Evolutionary conservation across 1,139 yeast genomes (phyloP), one percentile per base, ranked within the genome.

Genomic region (Blastobotrys raffinosifermentans): DNA sequence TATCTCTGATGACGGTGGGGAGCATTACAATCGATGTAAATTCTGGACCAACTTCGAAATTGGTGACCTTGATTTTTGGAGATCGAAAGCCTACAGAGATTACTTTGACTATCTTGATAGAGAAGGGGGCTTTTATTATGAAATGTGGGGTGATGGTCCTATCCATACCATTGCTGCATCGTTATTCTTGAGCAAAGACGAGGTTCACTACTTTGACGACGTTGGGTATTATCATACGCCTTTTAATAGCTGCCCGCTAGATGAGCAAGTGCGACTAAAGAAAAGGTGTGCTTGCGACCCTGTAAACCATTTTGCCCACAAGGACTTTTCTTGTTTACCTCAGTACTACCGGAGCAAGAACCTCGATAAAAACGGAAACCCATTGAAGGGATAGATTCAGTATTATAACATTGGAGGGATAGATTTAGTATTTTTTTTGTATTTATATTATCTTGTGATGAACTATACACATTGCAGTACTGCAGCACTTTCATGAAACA

Each of bases 111-210:
- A 69, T 53, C 63, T 85, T 29, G 94, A 85, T 46, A 48, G 67
- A 3, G 61, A 77, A 0, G 94, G 94, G 10, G 87, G 87, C 3
- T 84, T 84, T 53, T 85, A 81, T 55, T 84, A 84, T 51, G 94
- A 85, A 57, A 62, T 94, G 40, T 84, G 94, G 94, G 94, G 94
- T 1, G 94, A 84, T 60, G 94, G 94, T 0, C 94, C 94, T 0
- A 89, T 84, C 1, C 94, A 82, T 56, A 75, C 87, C 1, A 57
- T 84, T 32, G 94, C 89, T 0, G 62, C 85, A 16, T 80, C 79
- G 0, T 60, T 86, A 34, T 83, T 87, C 60, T 83, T 83, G 14
- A 85, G 81, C 49, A 77, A 73, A 48, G 60, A 66, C 10, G 71
- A 75, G 43, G 69, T 86, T 29, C 95, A 86, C 55, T 87, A 94